phyloP scores from a whole-genome alignment of 2,329 filamentous ascomycete species.

The Teratosphaeria viscida region DNA sequence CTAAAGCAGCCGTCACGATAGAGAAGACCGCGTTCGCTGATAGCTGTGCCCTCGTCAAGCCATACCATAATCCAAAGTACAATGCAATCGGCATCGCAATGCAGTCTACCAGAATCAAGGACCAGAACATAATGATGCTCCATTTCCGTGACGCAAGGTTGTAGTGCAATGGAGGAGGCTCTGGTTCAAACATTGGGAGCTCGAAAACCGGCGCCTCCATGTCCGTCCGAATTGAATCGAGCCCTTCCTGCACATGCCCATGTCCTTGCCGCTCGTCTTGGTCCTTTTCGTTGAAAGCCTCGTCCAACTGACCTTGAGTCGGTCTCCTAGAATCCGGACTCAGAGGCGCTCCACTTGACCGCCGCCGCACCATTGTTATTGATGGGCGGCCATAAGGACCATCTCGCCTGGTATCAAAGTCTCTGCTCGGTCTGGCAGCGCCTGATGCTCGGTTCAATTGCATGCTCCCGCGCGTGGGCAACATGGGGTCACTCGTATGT shows the following conservation, averaged over 20 bases:
- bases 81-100: conserved; percentile 48
- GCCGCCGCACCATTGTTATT: conserved; percentile 21
- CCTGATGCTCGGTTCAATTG: conserved; percentile 8
- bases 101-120: conserved; percentile 48
- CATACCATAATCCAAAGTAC: conserved; percentile 52
- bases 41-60: conserved; percentile 31
- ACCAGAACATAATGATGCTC: conserved; percentile 50
- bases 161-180: conserved; percentile 46
- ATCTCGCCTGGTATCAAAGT: conserved; percentile 23
- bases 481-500: background rate
- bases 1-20: conserved; percentile 44
- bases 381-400: conserved; percentile 24
- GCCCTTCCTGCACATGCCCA: background rate
- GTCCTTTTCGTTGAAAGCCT: background rate
- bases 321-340: background rate
- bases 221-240: background rate
- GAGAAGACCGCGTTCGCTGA: conserved; percentile 42
- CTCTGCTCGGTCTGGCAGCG: conserved; percentile 13
- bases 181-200: conserved; percentile 20
- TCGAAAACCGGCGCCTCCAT: conserved; percentile 1
- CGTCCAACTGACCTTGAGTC: background rate
- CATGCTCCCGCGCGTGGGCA: conserved; percentile 10
- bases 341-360: conserved; percentile 5
- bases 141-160: conserved; percentile 44
- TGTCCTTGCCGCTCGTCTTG: background rate